Base-by-base conservation (phyloP, 2,329 filamentous ascomycete species). In the Fusarium domesticum region DNA sequence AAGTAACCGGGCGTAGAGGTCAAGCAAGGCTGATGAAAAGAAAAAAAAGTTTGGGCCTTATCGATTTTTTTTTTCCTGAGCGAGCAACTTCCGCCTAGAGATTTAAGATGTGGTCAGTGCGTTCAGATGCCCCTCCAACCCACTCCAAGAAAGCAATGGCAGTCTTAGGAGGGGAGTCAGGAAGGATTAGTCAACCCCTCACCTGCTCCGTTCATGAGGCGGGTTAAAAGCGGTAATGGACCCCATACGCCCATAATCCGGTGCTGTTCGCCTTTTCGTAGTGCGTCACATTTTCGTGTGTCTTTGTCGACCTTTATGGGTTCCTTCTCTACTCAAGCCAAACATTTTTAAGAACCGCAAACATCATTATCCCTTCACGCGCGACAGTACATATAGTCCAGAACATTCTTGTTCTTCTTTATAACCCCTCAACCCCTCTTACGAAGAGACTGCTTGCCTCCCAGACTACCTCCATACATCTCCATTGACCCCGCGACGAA, bases 41-140 rank as follows among this genome's bases (percentile, higher is more conserved):
- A 54, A 59, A 60, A 59, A 65, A 64, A 63, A 58, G 60, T 48
- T 48, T 58, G 45, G 48, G 46, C 47, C 53, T 58, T 53, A 54
- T 58, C 54, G 49, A 60, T 66, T 67, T 64, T 64, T 64, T 62
- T 55, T 50, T 54, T 50, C 34, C 43, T 41, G 39, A 46, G 42
- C 16, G 34, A 46, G 18, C 30, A 31, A 30, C 23, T 39, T 35
- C 23, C 18, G 14, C 14, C 8, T 17, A 43, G 31, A 35, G 49
- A 60, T 53, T 61, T 64, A 66, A 64, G 62, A 49, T 61, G 55
- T 63, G 64, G 62, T 65, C 64, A 56, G 48, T 64, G 64, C 64
- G 53, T 34, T 31, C 17, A 48, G 39, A 43, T 58, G 60, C 60
- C 63, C 63, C 62, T 64, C 61, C 47, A 64, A 56, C 56, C 55